phyloP scores from a whole-genome alignment of 495 filamentous ascomycete species.

The Bacidia gigantensis region DNA sequence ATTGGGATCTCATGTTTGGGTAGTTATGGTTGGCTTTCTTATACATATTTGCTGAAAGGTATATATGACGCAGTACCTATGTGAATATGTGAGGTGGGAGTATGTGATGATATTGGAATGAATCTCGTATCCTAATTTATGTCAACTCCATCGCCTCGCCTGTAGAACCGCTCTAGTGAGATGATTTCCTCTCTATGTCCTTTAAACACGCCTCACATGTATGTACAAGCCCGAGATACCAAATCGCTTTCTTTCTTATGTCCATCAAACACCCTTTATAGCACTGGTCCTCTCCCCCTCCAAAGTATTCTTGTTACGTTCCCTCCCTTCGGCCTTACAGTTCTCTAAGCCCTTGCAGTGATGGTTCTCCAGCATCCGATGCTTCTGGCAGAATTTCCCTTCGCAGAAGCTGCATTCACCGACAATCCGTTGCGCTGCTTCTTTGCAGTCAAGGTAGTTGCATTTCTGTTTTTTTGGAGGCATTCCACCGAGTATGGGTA shows the following conservation, averaged over 20 bases:
- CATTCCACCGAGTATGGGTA: slow-evolving; percentile 26
- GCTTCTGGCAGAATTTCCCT: slow-evolving; percentile 86
- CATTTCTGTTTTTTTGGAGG: slow-evolving; percentile 72
- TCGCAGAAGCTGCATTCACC: slow-evolving; percentile 93
- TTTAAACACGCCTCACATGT: too few species aligned
- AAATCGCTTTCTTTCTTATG: not conserved
- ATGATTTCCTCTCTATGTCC: too few species aligned
- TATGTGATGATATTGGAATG: too few species aligned
- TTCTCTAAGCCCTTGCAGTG: slow-evolving; percentile 88
- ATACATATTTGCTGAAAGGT: too few species aligned
- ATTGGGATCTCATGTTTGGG: too few species aligned
- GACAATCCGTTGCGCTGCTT: slow-evolving; percentile 74
- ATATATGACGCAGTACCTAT: too few species aligned
- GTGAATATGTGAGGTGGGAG: too few species aligned
- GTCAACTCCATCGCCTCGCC: too few species aligned
- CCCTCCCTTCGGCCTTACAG: slow-evolving; percentile 91
- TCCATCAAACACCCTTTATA: slow-evolving; percentile 44
- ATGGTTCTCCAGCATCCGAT: slow-evolving; percentile 85
- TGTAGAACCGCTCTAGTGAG: too few species aligned
- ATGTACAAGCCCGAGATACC: not conserved
- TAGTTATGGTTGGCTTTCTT: too few species aligned
- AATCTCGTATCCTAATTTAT: too few species aligned
- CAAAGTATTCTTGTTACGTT: slow-evolving; percentile 81
- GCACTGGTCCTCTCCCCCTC: slow-evolving; percentile 73
- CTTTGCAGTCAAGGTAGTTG: slow-evolving; percentile 76